Evolutionary conservation across 495 filamentous ascomycete genomes (phyloP).

Genomic region (Aspergillus egyptiacus): DNA sequence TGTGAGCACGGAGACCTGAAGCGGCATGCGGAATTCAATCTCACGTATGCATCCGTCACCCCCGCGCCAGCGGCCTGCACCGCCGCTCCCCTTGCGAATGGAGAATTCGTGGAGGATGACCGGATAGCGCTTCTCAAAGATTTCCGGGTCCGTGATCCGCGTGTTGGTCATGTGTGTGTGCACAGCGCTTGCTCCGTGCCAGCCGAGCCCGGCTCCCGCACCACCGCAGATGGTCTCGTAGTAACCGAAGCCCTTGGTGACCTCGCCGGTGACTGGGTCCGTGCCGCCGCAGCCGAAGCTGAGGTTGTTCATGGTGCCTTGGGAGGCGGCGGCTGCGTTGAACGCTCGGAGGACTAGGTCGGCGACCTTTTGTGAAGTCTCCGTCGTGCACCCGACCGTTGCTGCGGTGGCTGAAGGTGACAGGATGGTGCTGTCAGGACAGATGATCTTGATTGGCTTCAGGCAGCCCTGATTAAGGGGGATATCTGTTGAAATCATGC

Average conservation of each 20-base stretch:
- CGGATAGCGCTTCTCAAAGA: conserved; percentile 89
- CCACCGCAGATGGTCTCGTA: conserved; percentile 94
- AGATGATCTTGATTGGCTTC: conserved; percentile 71
- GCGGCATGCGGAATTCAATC: conserved; percentile 40
- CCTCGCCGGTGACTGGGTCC: conserved; percentile 21
- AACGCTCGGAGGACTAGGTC: conserved; percentile 87
- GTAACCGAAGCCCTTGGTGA: conserved; percentile 70
- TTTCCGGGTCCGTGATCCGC: conserved; percentile 85
- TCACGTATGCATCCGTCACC: conserved; percentile 35
- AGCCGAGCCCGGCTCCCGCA: conserved; percentile 69
- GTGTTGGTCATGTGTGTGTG: conserved; percentile 98
- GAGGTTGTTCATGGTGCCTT: conserved; percentile 81
- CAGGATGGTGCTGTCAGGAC: conserved; percentile 72
- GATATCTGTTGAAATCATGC: conserved; percentile 81
- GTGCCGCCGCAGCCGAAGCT: conserved; percentile 36
- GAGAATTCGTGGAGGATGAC: conserved; percentile 76
- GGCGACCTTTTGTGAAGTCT: conserved; percentile 77
- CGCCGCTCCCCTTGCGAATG: conserved; percentile 54
- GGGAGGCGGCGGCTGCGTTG: conserved; percentile 74
- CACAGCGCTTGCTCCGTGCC: conserved; percentile 80
- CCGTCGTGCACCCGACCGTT: conserved; percentile 72
- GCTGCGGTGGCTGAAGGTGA: conserved; percentile 76
- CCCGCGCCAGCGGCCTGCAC: conserved; percentile 24
- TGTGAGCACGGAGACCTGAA: conserved; percentile 81
- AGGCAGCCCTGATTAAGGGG: conserved; percentile 93